Evolutionary conservation across 2,329 filamentous ascomycete genomes (phyloP).

Genomic region (Elsinoe fawcettii): DNA sequence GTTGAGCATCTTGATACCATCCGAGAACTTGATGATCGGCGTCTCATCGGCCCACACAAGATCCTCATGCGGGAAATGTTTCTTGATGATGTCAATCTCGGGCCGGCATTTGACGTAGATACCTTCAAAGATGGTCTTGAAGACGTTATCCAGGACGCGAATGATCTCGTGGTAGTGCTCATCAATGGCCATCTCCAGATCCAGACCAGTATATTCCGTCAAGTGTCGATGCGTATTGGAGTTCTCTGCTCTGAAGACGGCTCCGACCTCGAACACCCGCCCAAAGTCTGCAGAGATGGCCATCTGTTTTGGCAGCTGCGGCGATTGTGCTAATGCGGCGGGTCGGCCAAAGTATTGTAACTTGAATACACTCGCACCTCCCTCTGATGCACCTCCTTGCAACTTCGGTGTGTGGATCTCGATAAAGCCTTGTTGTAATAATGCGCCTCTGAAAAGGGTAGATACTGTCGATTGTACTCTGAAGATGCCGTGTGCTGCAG

Average conservation of each 20-base stretch:
- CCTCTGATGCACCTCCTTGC: constrained; percentile 83
- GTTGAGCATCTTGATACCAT: constrained; percentile 74
- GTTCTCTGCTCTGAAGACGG: constrained; percentile 90
- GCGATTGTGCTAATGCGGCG: constrained; percentile 85
- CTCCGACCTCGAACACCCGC: constrained; percentile 80
- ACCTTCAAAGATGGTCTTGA: constrained; percentile 70
- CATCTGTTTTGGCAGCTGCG: constrained; percentile 90
- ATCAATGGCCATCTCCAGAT: constrained; percentile 87
- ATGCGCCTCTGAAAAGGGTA: constrained; percentile 67
- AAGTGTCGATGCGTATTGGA: constrained; percentile 91
- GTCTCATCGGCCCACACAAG: constrained; percentile 83
- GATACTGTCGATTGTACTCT: constrained; percentile 75
- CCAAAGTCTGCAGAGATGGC: constrained; percentile 82
- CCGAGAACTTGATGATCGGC: constrained; percentile 68
- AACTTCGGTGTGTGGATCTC: constrained; percentile 93
- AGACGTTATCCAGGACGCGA: constrained; percentile 64
- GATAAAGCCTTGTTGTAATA: constrained; percentile 71
- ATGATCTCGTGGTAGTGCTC: constrained; percentile 86
- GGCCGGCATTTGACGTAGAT: constrained; percentile 60
- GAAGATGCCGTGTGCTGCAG: constrained; percentile 79
- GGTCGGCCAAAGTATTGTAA: constrained; percentile 83
- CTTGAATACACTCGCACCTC: constrained; percentile 82
- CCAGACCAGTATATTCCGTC: constrained; percentile 88
- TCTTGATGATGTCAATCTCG: constrained; percentile 72
- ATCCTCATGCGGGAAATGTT: constrained; percentile 78